Evolutionary conservation across 192 early-diverging fungal genomes (phyloP).

Genomic region (Backusella tuberculispora): DNA sequence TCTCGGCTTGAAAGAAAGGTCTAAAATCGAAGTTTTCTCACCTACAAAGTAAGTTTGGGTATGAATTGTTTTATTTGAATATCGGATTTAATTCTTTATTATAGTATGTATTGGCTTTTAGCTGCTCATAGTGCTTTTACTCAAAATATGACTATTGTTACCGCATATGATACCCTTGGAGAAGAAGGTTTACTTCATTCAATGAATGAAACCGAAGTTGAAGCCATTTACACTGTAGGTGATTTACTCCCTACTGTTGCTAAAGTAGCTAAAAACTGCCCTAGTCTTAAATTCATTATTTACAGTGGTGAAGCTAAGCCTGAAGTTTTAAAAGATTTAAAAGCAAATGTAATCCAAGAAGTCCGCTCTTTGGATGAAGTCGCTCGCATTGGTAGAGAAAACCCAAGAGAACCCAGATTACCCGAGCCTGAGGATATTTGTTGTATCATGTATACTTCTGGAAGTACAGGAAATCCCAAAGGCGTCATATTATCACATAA

Average conservation of each 20-base stretch:
- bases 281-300: constrained; percentile 67
- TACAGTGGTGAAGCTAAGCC: constrained; percentile 68
- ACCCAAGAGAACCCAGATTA: constrained; percentile 63
- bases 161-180: constrained; percentile 89
- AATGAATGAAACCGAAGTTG: constrained; percentile 79
- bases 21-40: constrained; percentile 69
- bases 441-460: constrained; percentile 91
- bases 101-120: constrained; percentile 66
- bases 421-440: constrained; percentile 74
- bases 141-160: constrained; percentile 79
- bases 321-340: constrained; percentile 51
- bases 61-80: background rate
- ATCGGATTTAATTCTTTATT: background rate
- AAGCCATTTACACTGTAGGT: constrained; percentile 72
- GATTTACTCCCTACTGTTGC: constrained; percentile 68
- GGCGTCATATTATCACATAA: constrained; percentile 86
- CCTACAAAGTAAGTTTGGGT: constrained; percentile 61
- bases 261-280: constrained; percentile 63
- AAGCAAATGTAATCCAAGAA: constrained; percentile 42
- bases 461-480: constrained; percentile 93
- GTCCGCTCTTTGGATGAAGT: constrained; percentile 73
- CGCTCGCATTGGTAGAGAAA: constrained; percentile 61
- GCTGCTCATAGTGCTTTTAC: constrained; percentile 78
- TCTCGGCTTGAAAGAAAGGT: constrained; percentile 55
- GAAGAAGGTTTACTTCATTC: constrained; percentile 83